These are phyloP conservation scores for Huntiella savannae DNA, from an alignment of 2,329 filamentous ascomycete genomes.

Conservation along the genomic window DNA sequence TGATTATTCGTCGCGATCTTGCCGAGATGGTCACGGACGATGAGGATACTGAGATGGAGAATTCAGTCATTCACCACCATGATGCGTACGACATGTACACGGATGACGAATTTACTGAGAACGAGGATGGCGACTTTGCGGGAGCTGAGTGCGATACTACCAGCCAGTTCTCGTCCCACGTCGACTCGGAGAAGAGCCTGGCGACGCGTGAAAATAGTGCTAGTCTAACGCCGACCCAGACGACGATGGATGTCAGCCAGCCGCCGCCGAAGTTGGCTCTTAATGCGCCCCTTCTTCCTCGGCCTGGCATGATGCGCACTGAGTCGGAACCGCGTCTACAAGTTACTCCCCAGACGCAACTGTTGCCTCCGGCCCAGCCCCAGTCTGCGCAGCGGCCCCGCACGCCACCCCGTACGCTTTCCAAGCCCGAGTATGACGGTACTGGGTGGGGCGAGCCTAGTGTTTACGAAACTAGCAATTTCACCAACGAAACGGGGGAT, in stretches of 20 bases:
- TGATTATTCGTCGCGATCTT: constrained; percentile 52
- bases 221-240: constrained; percentile 8
- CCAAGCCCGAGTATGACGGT: constrained; percentile 45
- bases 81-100: constrained; percentile 19
- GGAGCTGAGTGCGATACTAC: constrained; percentile 13
- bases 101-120: constrained; percentile 27
- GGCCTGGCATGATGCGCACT: constrained; percentile 4
- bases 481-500: constrained; percentile 22
- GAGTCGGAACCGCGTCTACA: constrained; percentile 1
- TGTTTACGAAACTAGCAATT: constrained; percentile 16
- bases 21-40: constrained; percentile 26
- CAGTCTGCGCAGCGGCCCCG: constrained; percentile 20
- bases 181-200: constrained; percentile 18
- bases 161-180: constrained; percentile 19
- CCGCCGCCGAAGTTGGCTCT: constrained; percentile 12
- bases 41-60: constrained; percentile 19
- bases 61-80: constrained; percentile 10
- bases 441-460: constrained; percentile 38
- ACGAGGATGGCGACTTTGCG: constrained; percentile 20
- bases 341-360: neutral
- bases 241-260: constrained; percentile 9
- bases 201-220: constrained; percentile 10
- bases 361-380: neutral
- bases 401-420: constrained; percentile 27
- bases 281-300: constrained; percentile 17